Conservation (phyloP, 306 rosid genomes). For the Pterocarpus macrocarpus region DNA sequence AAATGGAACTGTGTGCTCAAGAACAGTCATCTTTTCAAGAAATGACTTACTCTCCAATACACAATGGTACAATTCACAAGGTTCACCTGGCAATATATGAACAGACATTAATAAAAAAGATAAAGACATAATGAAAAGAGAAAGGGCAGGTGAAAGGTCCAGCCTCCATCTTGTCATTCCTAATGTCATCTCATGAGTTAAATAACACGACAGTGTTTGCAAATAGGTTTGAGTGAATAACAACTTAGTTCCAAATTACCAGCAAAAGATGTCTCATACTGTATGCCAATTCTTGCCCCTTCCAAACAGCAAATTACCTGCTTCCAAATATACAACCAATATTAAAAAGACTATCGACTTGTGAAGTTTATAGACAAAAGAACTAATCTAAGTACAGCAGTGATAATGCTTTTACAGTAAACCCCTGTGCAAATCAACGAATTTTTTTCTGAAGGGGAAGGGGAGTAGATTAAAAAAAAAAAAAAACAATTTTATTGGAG, state of each 20-base stretch:
- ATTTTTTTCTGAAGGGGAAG: neutral
- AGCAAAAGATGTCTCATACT: conserved; percentile 90
- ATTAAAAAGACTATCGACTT: conserved; percentile 20
- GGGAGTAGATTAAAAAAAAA: no score
- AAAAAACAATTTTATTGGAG: neutral
- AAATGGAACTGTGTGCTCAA: conserved; percentile 93
- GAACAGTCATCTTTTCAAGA: conserved; percentile 93
- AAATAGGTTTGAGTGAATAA: conserved; percentile 12
- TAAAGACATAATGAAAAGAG: conserved; percentile 23
- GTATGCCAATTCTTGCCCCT: conserved; percentile 92
- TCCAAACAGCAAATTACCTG: conserved; percentile 95
- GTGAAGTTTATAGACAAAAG: conserved; percentile 15
- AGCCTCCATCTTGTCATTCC: conserved; percentile 48
- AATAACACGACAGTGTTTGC: conserved; percentile 24
- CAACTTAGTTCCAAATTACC: conserved; percentile 62
- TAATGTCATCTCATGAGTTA: conserved; percentile 16
- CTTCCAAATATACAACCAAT: conserved; percentile 42
- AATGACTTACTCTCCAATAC: conserved; percentile 97
- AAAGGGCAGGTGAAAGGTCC: conserved; percentile 18
- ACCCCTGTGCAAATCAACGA: neutral
- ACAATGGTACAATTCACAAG: conserved; percentile 85
- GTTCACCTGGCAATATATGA: conserved; percentile 72
- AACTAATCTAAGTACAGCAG: conserved; percentile 12
- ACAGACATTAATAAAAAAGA: conserved; percentile 36
- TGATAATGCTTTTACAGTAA: neutral